Evolutionary conservation across 1,139 yeast species (phyloP).

Genomic region (Pichia inconspicua): DNA sequence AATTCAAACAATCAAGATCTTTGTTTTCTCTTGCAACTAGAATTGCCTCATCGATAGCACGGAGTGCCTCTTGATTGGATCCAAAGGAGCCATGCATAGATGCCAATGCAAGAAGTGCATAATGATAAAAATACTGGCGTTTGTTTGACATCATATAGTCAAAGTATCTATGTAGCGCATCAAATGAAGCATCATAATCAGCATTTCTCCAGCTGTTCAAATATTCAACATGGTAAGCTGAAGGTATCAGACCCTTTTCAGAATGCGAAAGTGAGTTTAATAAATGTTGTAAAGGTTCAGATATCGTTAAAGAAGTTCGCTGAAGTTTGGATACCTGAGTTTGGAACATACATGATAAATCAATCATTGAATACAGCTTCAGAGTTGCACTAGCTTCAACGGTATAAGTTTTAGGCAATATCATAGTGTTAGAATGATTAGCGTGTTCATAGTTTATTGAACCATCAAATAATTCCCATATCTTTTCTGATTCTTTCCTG

Average conservation of each 20-base stretch:
- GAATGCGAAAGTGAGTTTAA: constrained; percentile 44
- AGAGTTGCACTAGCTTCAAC: constrained; percentile 18
- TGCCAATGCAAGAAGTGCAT: constrained; percentile 74
- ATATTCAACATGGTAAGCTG: constrained; percentile 57
- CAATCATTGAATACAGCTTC: constrained; percentile 36
- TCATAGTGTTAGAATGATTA: background rate
- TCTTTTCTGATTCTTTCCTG: constrained; percentile 31
- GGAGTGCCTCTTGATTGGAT: constrained; percentile 64
- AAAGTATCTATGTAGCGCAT: constrained; percentile 69
- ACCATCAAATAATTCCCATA: constrained; percentile 15
- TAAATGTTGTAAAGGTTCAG: constrained; percentile 37
- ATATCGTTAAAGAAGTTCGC: constrained; percentile 44
- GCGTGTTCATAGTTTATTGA: background rate
- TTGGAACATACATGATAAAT: constrained; percentile 45
- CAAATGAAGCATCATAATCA: constrained; percentile 68
- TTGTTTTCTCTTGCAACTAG: constrained; percentile 82
- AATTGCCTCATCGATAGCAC: constrained; percentile 82
- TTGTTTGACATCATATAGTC: constrained; percentile 76
- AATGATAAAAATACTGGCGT: constrained; percentile 64
- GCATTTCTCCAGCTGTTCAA: constrained; percentile 53
- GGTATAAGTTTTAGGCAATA: constrained; percentile 1
- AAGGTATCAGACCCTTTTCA: constrained; percentile 50
- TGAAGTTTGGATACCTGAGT: constrained; percentile 53
- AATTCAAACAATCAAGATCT: constrained; percentile 66
- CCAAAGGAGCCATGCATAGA: constrained; percentile 71